A percentile compares a stretch with the other conserved stretches of the same genome.
phyloP scores from a whole-genome alignment of 169 alveolate species.

The Theileria parva region DNA sequence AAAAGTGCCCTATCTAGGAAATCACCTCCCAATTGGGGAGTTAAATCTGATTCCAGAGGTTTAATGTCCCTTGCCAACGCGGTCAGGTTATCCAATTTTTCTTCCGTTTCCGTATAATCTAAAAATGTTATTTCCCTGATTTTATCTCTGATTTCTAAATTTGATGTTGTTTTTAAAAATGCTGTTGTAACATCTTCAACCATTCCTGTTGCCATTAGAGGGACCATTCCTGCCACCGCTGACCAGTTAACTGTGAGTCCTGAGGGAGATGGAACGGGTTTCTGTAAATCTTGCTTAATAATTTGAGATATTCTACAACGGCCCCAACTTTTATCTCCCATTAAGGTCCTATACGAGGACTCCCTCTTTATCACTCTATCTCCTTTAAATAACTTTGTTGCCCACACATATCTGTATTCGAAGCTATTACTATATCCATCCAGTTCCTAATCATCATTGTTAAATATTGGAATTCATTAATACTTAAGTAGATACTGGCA shows the following conservation, averaged over 20 bases:
- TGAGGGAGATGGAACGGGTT: conserved; percentile 61
- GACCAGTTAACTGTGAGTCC: conserved; percentile 64
- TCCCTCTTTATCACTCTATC: conserved; percentile 63
- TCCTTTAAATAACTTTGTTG: conserved; percentile 63
- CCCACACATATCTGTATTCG: conserved; percentile 59
- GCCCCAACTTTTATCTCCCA: conserved; percentile 62
- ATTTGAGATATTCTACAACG: conserved; percentile 45
- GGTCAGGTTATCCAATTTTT: conserved; percentile 22
- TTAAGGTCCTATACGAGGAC: conserved; percentile 28
- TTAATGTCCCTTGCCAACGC: conserved; percentile 25
- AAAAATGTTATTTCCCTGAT: conserved; percentile 28
- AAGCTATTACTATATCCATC: conserved; percentile 60
- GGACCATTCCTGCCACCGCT: conserved; percentile 53
- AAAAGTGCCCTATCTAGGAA: conserved; percentile 39
- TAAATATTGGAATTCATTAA: neutral
- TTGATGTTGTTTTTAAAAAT: conserved; percentile 23
- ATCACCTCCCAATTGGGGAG: neutral
- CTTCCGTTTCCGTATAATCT: conserved; percentile 37
- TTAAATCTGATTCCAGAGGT: conserved; percentile 12
- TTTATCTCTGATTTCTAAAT: conserved; percentile 19
- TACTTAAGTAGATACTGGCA: conserved; percentile 13
- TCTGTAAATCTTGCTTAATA: conserved; percentile 53
- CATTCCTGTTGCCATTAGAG: conserved; percentile 41
- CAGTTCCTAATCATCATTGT: conserved; percentile 8
- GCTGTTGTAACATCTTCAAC: conserved; percentile 41